A percentile compares a stretch with the other conserved stretches of the same genome.
phyloP scores from a whole-genome alignment of 805 yeast species.

The Zygotorulaspora chibaensis region DNA sequence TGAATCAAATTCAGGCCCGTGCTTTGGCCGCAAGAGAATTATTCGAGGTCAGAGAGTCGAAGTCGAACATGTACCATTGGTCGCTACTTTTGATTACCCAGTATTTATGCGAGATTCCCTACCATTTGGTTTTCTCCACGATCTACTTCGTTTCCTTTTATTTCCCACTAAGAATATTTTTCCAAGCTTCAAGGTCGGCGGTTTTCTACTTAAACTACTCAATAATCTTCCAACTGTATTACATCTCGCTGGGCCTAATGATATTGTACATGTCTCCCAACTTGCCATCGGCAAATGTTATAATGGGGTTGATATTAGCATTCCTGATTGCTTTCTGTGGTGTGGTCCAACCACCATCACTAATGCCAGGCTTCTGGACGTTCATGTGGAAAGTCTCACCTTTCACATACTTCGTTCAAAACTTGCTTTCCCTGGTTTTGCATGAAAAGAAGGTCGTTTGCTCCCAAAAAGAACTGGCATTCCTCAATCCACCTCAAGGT shows the following conservation, averaged over 20 bases:
- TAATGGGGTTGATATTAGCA: conserved; percentile 52
- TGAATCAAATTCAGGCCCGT: conserved; percentile 60
- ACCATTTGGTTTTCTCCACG: conserved; percentile 46
- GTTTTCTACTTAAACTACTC: conserved; percentile 43
- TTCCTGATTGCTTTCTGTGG: conserved; percentile 65
- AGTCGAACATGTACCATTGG: conserved; percentile 75
- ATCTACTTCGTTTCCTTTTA: conserved; percentile 51
- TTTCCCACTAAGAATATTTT: conserved; percentile 43
- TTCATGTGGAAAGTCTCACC: conserved; percentile 77
- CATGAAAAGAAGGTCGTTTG: conserved; percentile 53
- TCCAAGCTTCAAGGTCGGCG: conserved; percentile 43
- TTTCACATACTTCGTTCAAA: conserved; percentile 63
- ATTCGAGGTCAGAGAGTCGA: conserved; percentile 65
- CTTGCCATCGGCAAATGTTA: conserved; percentile 60
- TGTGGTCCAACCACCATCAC: conserved; percentile 51
- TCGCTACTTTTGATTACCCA: conserved; percentile 51
- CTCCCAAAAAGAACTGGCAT: conserved; percentile 43
- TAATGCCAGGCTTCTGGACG: conserved; percentile 80
- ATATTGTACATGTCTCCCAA: conserved; percentile 57
- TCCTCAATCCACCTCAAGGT: conserved; percentile 53
- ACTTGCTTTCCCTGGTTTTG: conserved; percentile 45
- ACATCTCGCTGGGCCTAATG: conserved; percentile 48
- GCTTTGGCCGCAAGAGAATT: conserved; percentile 56
- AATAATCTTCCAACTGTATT: conserved; percentile 45
- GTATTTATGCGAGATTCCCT: conserved; percentile 57